These are phyloP conservation scores for Sanghuangporus sanghuang DNA, from an alignment of 1,284 basidiomycete species.

Conservation along the genomic window DNA sequence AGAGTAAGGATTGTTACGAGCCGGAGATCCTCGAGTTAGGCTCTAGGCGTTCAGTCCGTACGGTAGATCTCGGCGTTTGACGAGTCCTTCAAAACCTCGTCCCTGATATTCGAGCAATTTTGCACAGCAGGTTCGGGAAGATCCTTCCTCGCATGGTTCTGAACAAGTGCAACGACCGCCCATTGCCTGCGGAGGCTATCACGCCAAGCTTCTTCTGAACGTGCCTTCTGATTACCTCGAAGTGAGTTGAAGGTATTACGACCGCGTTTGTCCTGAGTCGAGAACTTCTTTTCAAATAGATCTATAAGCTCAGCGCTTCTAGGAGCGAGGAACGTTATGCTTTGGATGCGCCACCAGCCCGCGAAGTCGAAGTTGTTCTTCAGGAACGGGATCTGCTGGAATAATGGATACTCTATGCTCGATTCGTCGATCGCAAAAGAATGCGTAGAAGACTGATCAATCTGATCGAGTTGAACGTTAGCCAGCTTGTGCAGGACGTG, in stretches of 20 bases:
- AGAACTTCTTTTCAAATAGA: slow-evolving; percentile 10
- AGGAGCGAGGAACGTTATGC: slow-evolving; percentile 3
- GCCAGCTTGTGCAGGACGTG: slow-evolving; percentile 1
- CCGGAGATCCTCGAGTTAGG: too few species aligned
- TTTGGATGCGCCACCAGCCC: slow-evolving; percentile 9
- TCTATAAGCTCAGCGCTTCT: slow-evolving; percentile 6
- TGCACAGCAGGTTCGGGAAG: background rate
- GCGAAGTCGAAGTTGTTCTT: slow-evolving; percentile 8
- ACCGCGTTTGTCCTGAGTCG: background rate
- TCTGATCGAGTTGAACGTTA: background rate
- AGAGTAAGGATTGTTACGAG: too few species aligned
- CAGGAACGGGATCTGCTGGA: slow-evolving; percentile 6
- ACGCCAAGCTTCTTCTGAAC: slow-evolving; percentile 9
- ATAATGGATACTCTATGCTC: slow-evolving; percentile 5
- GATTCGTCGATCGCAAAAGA: background rate
- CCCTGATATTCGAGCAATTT: background rate
- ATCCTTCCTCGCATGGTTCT: slow-evolving; percentile 9
- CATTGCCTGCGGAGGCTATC: slow-evolving; percentile 4
- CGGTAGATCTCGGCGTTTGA: background rate
- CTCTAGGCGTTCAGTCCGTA: background rate
- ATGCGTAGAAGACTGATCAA: background rate
- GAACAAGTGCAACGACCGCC: slow-evolving; percentile 8
- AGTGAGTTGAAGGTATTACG: background rate
- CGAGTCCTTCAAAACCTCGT: background rate
- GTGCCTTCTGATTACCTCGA: background rate